These are phyloP conservation scores for Middelhovenomyces tepae DNA, from an alignment of 805 yeast species.

Conservation along the genomic window DNA sequence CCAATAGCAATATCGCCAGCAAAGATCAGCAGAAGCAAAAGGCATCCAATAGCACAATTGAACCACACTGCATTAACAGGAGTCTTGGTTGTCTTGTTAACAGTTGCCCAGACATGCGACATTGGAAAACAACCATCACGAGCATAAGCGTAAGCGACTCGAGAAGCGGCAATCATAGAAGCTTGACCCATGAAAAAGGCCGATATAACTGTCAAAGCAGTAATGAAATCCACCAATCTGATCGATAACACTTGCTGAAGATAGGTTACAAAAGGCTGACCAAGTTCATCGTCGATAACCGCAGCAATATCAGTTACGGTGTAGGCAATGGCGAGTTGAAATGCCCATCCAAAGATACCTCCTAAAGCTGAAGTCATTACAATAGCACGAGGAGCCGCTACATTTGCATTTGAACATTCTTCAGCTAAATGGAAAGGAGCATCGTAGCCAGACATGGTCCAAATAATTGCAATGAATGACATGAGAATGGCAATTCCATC, in stretches of 20 bases:
- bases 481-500: constrained; percentile 49
- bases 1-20: constrained; percentile 59
- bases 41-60: constrained; percentile 46
- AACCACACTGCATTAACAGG: constrained; percentile 56
- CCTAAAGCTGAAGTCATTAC: constrained; percentile 49
- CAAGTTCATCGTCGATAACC: constrained; percentile 40
- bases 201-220: constrained; percentile 36
- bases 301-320: constrained; percentile 43
- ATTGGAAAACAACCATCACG: constrained; percentile 62
- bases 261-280: constrained; percentile 54
- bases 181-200: constrained; percentile 46
- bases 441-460: constrained; percentile 67
- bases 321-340: constrained; percentile 54
- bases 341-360: constrained; percentile 46
- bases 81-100: constrained; percentile 45
- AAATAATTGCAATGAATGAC: constrained; percentile 32
- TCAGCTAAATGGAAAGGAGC: constrained; percentile 70
- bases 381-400: constrained; percentile 61
- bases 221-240: constrained; percentile 35
- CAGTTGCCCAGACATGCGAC: constrained; percentile 40
- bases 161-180: constrained; percentile 57
- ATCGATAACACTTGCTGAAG: constrained; percentile 40
- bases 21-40: constrained; percentile 47
- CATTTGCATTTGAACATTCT: constrained; percentile 55
- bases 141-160: constrained; percentile 59